Percentiles rank a stretch among this genome's conserved stretches.
Evolutionary conservation across 257 asterid genomes (phyloP).

Genomic region (Solanum piurae): DNA sequence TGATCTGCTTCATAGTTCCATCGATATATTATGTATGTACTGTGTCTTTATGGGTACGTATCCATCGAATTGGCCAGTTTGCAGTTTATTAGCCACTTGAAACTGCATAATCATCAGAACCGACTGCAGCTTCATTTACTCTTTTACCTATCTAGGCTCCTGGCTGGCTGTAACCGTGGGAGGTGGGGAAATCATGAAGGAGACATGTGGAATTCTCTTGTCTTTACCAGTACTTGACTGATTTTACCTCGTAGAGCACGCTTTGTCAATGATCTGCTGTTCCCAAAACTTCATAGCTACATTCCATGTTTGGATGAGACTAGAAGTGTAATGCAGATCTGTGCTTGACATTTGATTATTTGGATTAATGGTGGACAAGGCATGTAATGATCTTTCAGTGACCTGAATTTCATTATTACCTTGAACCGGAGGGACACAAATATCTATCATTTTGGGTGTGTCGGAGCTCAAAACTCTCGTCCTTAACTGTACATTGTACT

Average conservation of each 20-base stretch:
- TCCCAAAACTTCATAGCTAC: neutral
- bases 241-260: neutral
- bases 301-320: neutral
- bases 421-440: neutral
- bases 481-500: neutral
- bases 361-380: neutral
- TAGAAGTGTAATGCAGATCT: neutral
- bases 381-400: neutral
- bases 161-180: neutral
- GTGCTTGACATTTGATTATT: neutral
- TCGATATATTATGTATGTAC: neutral
- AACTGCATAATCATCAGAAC: neutral
- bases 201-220: neutral
- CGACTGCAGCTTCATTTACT: neutral
- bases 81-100: neutral
- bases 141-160: neutral
- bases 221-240: neutral
- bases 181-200: neutral
- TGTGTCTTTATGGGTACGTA: neutral
- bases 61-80: neutral
- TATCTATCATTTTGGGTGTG: neutral
- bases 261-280: neutral
- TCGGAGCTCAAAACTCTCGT: neutral
- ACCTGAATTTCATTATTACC: neutral
- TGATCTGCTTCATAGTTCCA: neutral